Evolutionary conservation across 106 monocot genomes (phyloP), one percentile per base, ranked within the genome.

Genomic region (Allium fistulosum): DNA sequence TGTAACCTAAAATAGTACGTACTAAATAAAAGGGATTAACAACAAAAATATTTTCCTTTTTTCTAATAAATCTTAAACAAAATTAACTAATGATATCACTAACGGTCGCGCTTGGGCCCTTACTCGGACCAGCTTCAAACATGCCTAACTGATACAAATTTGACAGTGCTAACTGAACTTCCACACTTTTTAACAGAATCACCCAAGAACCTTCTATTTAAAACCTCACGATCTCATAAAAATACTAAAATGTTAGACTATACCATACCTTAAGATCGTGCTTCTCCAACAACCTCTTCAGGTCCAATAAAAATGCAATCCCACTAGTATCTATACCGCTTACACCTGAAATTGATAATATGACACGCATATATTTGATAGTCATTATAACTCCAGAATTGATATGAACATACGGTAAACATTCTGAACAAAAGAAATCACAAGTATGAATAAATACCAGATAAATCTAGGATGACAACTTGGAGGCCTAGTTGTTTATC

Each of bases 241-340:
- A 61, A 27, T 27, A 17, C 27, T 10, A 7, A 61, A 8, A 18
- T 17, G 1, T 10, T 55, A 61, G 8, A 6, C 12, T 61, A 26
- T 18, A 10, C 37, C 13, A 28, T 83, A 85, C 92, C 83, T 88
- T 72, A 18, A 92, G 63, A 3, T 74, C 81, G 49, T 62, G 76
- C 66, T 88, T 92, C 26, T 57, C 66, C 74, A 83, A 71, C 26
- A 82, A 68, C 53, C 77, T 92, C 80, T 88, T 92, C 51, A 92
- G 37, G 65, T 88, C 85, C 53, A 85, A 70, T 13, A 92, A 49
- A 61, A 85, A 88, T 18, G 85, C 69, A 49, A 92, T 74, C 45
- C 88, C 92, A 64, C 85, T 92, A 53, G 85, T 88, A 69, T 92
- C 92, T 17, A 88, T 53, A 13, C 83, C 73, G 80, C 77, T 73